Percentiles rank a stretch among this genome's conserved stretches.
Conservation (phyloP, 306 rosid species). For the Vicia sativa region DNA sequence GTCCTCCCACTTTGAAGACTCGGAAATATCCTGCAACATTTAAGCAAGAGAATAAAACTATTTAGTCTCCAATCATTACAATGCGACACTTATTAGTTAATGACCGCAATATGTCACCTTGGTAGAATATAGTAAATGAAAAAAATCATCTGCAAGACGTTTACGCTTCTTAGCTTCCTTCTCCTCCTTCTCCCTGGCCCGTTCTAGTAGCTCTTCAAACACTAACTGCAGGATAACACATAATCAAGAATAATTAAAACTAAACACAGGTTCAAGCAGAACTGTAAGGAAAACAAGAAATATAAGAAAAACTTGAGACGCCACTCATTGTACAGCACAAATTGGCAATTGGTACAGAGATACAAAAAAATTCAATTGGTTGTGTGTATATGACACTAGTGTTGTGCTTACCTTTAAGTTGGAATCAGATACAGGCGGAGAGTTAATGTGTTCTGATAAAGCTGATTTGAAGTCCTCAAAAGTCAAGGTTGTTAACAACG, state of each 20-base stretch:
- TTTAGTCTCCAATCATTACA: conserved; percentile 30
- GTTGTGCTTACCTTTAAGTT: conserved; percentile 66
- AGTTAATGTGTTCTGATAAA: conserved; percentile 56
- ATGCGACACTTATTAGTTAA: conserved; percentile 27
- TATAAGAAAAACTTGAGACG: conserved; percentile 5
- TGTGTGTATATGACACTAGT: conserved; percentile 1
- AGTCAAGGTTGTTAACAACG: conserved; percentile 62
- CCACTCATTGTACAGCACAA: conserved; percentile 23
- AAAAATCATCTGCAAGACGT: conserved; percentile 77
- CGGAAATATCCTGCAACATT: conserved; percentile 68
- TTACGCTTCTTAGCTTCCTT: conserved; percentile 87
- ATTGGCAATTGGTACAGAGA: conserved; percentile 12
- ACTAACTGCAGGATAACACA: conserved; percentile 68
- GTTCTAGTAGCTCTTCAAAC: conserved; percentile 79
- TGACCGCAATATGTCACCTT: conserved; percentile 59
- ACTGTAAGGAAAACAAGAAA: background rate
- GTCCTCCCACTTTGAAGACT: conserved; percentile 81
- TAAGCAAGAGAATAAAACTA: conserved; percentile 31
- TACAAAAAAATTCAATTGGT: conserved; percentile 6
- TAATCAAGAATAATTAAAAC: conserved; percentile 36
- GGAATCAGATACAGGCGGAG: conserved; percentile 65
- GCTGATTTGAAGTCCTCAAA: conserved; percentile 67
- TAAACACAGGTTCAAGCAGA: conserved; percentile 15
- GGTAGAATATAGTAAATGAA: conserved; percentile 59
- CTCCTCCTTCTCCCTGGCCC: conserved; percentile 85